Evolutionary conservation across 305 asterid species (phyloP), one percentile per base, ranked within the genome.

Genomic region (Plantago rigida): DNA sequence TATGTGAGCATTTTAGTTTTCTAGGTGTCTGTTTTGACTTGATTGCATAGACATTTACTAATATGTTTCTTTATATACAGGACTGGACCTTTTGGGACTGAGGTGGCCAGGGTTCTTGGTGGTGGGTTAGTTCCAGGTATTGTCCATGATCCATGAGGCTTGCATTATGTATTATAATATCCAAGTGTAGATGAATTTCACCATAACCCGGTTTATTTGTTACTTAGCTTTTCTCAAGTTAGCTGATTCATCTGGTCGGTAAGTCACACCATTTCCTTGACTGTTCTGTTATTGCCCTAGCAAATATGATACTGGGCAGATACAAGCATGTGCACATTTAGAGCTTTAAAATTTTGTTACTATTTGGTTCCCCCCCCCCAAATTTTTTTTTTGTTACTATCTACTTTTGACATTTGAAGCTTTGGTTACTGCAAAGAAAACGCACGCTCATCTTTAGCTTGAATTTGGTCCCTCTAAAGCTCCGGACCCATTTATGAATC

Each of bases 91-190:
- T 86, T 89, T 69, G 99, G 97, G 74, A 88, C 78, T 80, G 97
- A 92, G 81, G 87, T 92, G 69, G 94, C 77, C 70, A 86, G 87
- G 75, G 99, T 92, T 65, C 96, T 92, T 68, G 99, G 99, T 70
- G 99, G 97, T 45, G 99, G 97, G 69, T 79, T 92, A 62, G 95
- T 88, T 51, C 99, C 99, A 69, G 96, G 99, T 88, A 71, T 63
- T 71, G 0, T 53, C 6, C 19, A 9, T 53, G 54, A 49, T 17
- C 24, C 8, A 49, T 1, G 28, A 49, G 29, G 44, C 11, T 5
- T 11, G 22, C 13, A 9, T 52, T 11, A 6, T 36, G 10, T 6
- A 36, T 36, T 4, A 36, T 36, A 36, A 8, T 36, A 5, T 36
- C 44, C 44, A 36, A 36, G 10, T 1, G 44, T 36, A 36, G 44